phyloP scores from a whole-genome alignment of 1,139 yeast species.

The Tardiomyces digboiensis region DNA sequence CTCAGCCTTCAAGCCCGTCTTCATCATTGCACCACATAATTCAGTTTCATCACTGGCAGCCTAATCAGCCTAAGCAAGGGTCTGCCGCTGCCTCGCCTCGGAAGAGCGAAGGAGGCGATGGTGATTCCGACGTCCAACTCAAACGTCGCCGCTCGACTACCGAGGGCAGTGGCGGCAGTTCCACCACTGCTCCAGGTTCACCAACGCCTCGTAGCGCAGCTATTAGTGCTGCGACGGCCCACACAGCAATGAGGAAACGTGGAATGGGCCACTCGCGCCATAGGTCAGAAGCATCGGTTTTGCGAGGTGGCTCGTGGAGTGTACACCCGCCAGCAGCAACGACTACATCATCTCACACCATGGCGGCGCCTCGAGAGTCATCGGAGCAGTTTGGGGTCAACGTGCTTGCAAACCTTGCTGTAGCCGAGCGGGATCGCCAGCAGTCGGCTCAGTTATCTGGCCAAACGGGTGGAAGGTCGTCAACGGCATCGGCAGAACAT shows the following conservation, averaged over 20 bases:
- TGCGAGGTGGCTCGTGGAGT: constrained; percentile 6
- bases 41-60: constrained; percentile 42
- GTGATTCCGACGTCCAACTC: constrained; percentile 8
- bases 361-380: background rate
- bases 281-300: constrained; percentile 20
- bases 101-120: constrained; percentile 6
- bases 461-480: background rate
- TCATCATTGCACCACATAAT: constrained; percentile 21
- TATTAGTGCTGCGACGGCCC: constrained; percentile 11
- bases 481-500: background rate
- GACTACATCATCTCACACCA: background rate
- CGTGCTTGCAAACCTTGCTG: background rate
- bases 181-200: constrained; percentile 9
- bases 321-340: background rate
- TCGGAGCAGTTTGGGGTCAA: constrained; percentile 1
- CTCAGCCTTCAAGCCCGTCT: background rate
- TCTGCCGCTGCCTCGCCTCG: constrained; percentile 3
- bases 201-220: constrained; percentile 7
- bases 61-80: constrained; percentile 3
- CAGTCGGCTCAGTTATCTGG: background rate
- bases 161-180: constrained; percentile 1
- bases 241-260: constrained; percentile 11
- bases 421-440: background rate
- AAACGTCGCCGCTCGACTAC: constrained; percentile 12
- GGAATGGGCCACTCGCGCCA: constrained; percentile 22